A percentile compares a stretch with the other conserved stretches of the same genome.
Conservation (phyloP, 2,329 filamentous ascomycete genomes). For the Hawksworthiomyces lignivorus region DNA sequence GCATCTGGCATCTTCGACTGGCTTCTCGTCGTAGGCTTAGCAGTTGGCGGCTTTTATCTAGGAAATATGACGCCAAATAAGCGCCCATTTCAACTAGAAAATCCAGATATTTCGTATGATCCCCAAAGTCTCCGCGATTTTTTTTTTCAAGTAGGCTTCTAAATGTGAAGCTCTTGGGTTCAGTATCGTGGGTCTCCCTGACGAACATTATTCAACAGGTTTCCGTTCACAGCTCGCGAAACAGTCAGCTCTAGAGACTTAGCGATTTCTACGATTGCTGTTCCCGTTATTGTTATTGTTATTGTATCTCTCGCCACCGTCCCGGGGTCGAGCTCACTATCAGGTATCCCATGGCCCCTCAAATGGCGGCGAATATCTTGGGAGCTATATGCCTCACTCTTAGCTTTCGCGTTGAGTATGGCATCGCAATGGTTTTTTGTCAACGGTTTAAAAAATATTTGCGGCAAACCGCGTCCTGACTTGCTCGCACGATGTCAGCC, state of each 20-base stretch:
- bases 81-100: constrained; percentile 62
- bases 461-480: constrained; percentile 68
- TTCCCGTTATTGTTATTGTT: constrained; percentile 61
- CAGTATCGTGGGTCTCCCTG: too few species aligned
- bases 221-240: constrained; percentile 62
- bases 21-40: constrained; percentile 56
- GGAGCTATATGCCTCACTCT: constrained; percentile 81
- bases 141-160: not conserved
- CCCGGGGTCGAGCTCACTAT: constrained; percentile 60
- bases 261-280: constrained; percentile 52
- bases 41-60: constrained; percentile 51
- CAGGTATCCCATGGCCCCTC: constrained; percentile 52
- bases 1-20: constrained; percentile 68
- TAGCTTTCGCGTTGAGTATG: constrained; percentile 69
- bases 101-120: constrained; percentile 66
- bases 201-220: too few species aligned
- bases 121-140: not conserved
- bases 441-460: constrained; percentile 76
- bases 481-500: constrained; percentile 64
- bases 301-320: constrained; percentile 62
- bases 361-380: constrained; percentile 78
- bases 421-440: constrained; percentile 72
- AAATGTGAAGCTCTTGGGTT: too few species aligned
- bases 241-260: constrained; percentile 63
- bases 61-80: constrained; percentile 56